Evolutionary conservation across 169 alveolate genomes (phyloP).

Genomic region (Cryptosporidium ryanae): DNA sequence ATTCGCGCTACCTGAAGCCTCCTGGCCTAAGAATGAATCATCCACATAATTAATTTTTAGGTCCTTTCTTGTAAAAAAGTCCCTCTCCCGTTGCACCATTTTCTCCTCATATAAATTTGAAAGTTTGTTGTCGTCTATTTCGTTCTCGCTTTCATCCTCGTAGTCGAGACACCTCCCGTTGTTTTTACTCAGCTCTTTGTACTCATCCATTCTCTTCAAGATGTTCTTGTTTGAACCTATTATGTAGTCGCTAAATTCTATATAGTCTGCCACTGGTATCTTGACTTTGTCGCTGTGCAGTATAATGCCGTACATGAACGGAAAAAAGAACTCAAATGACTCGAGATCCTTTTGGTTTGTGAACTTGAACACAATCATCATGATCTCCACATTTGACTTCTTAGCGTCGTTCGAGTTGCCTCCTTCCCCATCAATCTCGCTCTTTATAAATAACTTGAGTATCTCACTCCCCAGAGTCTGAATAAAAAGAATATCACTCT

Average conservation of each 20-base stretch:
- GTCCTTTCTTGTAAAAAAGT: slow-evolving; percentile 45
- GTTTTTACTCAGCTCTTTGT: slow-evolving; percentile 10
- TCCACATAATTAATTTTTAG: slow-evolving; percentile 11
- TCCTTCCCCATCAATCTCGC: background rate
- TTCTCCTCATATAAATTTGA: slow-evolving; percentile 35
- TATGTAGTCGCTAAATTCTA: slow-evolving; percentile 38
- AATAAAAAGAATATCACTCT: slow-evolving; percentile 49
- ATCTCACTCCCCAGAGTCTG: slow-evolving; percentile 27
- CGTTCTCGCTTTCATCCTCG: slow-evolving; percentile 10
- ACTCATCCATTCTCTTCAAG: slow-evolving; percentile 39
- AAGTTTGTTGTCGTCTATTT: slow-evolving; percentile 26
- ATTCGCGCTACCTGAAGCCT: background rate
- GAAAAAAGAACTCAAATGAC: slow-evolving; percentile 48
- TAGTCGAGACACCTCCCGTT: background rate
- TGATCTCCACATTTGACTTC: background rate
- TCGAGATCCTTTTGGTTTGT: slow-evolving; percentile 21
- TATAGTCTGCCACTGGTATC: slow-evolving; percentile 55
- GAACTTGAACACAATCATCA: slow-evolving; percentile 31
- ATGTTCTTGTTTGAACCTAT: slow-evolving; percentile 47
- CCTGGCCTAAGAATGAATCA: slow-evolving; percentile 5
- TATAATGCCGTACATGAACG: slow-evolving; percentile 50
- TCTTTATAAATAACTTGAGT: slow-evolving; percentile 7
- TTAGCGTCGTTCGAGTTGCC: background rate
- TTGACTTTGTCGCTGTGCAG: slow-evolving; percentile 38
- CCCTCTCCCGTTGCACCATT: slow-evolving; percentile 57